Percentiles rank a stretch among this genome's conserved stretches.
phyloP scores from a whole-genome alignment of 2,329 filamentous ascomycete species.

The Paecilomyces formosus region DNA sequence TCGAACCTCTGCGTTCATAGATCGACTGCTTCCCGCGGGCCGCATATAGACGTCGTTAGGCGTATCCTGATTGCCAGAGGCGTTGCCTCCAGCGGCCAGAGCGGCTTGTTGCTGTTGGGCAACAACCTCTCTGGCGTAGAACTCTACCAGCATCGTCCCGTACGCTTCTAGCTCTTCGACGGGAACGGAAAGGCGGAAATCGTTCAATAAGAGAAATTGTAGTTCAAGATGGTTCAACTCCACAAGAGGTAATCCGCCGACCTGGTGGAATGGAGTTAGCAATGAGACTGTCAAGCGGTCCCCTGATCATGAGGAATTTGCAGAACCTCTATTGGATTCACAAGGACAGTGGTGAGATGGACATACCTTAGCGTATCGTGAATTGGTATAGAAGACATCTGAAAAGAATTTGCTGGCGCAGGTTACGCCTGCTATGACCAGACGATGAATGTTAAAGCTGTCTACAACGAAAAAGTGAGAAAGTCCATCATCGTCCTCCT shows the following conservation, averaged over 20 bases:
- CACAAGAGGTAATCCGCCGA: slow-evolving; percentile 82
- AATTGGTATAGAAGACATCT: slow-evolving; percentile 98
- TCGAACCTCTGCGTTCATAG: slow-evolving; percentile 14
- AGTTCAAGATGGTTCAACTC: slow-evolving; percentile 95
- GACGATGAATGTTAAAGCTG: slow-evolving; percentile 95
- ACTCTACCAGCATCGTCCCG: slow-evolving; percentile 96
- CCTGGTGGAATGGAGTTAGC: slow-evolving; percentile 47
- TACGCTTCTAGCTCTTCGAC: slow-evolving; percentile 96
- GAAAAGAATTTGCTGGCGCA: slow-evolving; percentile 99
- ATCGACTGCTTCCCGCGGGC: slow-evolving; percentile 16
- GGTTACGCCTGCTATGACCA: slow-evolving; percentile 94
- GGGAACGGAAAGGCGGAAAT: slow-evolving; percentile 86
- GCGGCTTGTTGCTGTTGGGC: slow-evolving; percentile 42
- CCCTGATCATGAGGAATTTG: too few relatives aligned
- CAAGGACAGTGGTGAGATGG: neutral
- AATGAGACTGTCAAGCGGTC: neutral
- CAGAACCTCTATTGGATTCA: too few relatives aligned
- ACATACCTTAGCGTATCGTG: slow-evolving; percentile 92
- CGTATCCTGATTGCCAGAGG: slow-evolving; percentile 8
- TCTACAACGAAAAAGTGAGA: slow-evolving; percentile 87
- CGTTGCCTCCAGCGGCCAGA: slow-evolving; percentile 11
- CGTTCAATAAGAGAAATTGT: slow-evolving; percentile 91
- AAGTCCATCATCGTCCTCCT: slow-evolving; percentile 45
- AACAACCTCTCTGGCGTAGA: slow-evolving; percentile 87
- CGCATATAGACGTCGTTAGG: slow-evolving; percentile 28